Percentiles rank a stretch among this genome's conserved stretches.
These are phyloP conservation scores for Cinnamomum chago DNA, from an alignment of 164 flowering plant genomes.

Conservation along the genomic window DNA sequence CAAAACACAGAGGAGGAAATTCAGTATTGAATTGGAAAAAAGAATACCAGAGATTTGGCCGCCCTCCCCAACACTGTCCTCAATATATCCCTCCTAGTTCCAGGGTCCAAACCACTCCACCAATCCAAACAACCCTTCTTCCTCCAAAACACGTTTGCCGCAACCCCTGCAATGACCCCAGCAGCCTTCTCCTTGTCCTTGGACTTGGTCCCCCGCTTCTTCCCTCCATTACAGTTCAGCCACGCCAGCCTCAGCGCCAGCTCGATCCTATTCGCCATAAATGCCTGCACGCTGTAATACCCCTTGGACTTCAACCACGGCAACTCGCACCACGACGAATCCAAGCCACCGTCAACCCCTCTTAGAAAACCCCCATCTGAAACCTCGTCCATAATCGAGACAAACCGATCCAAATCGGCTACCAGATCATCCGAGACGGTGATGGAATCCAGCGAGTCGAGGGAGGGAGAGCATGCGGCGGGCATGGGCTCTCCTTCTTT, in stretches of 20 bases:
- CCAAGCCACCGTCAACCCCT: conserved; percentile 47
- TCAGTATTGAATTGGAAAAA: background rate
- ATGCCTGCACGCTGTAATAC: conserved; percentile 72
- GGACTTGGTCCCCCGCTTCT: conserved; percentile 58
- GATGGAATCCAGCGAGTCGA: conserved; percentile 40
- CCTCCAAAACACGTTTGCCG: conserved; percentile 84
- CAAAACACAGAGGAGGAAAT: background rate
- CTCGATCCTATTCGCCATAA: conserved; percentile 75
- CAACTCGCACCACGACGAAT: conserved; percentile 68
- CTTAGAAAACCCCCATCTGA: conserved; percentile 68
- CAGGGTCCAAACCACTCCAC: conserved; percentile 70
- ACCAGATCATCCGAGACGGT: conserved; percentile 64
- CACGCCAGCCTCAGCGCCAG: conserved; percentile 74
- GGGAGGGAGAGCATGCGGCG: background rate
- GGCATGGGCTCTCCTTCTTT: conserved; percentile 41
- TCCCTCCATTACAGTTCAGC: conserved; percentile 51
- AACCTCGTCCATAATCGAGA: conserved; percentile 58
- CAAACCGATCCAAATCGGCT: conserved; percentile 53
- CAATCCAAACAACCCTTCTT: conserved; percentile 84
- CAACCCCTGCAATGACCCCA: conserved; percentile 38
- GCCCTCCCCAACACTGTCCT: conserved; percentile 41
- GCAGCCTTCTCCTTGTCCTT: conserved; percentile 40
- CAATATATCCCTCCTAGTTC: conserved; percentile 39
- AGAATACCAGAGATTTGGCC: conserved; percentile 66
- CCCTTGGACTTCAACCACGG: conserved; percentile 83